These are phyloP conservation scores for Podospora australis DNA, from an alignment of 495 filamentous ascomycete species.

Conservation along the genomic window DNA sequence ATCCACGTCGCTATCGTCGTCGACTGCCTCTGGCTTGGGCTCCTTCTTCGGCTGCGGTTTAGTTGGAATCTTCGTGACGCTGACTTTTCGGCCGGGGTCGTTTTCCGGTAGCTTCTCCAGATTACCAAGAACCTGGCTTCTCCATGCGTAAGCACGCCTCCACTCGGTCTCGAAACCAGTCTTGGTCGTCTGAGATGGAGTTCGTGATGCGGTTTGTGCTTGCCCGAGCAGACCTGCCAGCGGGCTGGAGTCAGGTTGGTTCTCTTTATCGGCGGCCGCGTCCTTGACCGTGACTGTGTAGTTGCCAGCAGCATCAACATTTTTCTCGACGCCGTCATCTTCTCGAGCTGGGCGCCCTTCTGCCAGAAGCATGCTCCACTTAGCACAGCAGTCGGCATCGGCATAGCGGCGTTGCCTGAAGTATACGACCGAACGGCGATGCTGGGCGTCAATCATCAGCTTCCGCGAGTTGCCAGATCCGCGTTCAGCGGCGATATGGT, in stretches of 20 bases:
- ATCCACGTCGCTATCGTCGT: slow-evolving; percentile 27
- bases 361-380: slow-evolving; percentile 52
- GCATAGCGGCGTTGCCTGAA: slow-evolving; percentile 65
- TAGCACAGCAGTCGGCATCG: slow-evolving; percentile 69
- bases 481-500: slow-evolving; percentile 61
- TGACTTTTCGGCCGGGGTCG: slow-evolving; percentile 52
- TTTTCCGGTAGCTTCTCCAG: slow-evolving; percentile 60
- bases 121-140: slow-evolving; percentile 35
- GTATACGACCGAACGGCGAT: slow-evolving; percentile 70
- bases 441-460: slow-evolving; percentile 70
- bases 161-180: slow-evolving; percentile 25
- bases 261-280: slow-evolving; percentile 16
- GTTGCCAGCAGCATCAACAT: slow-evolving; percentile 33
- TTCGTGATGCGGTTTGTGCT: no score
- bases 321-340: slow-evolving; percentile 34
- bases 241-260: slow-evolving; percentile 22
- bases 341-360: slow-evolving; percentile 39
- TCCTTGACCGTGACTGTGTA: slow-evolving; percentile 30
- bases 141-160: slow-evolving; percentile 35
- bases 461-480: slow-evolving; percentile 58
- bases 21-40: slow-evolving; percentile 17
- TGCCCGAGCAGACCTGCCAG: background rate
- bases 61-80: slow-evolving; percentile 58
- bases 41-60: slow-evolving; percentile 30
- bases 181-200: slow-evolving; percentile 8